Percentiles rank a stretch among this genome's conserved stretches.
Conservation (phyloP, 2,329 filamentous ascomycete genomes). For the Claviceps pusilla region DNA sequence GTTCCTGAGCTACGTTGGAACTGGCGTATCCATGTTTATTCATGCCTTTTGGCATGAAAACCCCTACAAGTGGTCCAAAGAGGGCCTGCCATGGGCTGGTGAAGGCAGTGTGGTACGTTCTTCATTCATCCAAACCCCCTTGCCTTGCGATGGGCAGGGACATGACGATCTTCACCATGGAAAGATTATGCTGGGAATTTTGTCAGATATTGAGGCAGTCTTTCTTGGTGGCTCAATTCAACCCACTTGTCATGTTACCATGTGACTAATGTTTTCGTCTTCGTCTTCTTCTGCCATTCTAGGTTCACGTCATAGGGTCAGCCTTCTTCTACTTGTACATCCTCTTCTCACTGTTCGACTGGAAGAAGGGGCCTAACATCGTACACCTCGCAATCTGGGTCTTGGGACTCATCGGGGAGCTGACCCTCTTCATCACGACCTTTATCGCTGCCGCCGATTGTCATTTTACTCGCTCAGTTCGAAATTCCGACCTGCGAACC, state of each 20-base stretch:
- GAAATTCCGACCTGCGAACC: slow-evolving; percentile 12
- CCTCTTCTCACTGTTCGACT: slow-evolving; percentile 74
- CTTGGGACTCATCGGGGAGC: slow-evolving; percentile 56
- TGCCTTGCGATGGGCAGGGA: neutral
- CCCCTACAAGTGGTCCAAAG: slow-evolving; percentile 22
- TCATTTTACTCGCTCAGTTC: slow-evolving; percentile 40
- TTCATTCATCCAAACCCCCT: neutral
- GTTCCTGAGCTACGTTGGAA: slow-evolving; percentile 60
- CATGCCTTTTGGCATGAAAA: slow-evolving; percentile 47
- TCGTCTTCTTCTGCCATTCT: neutral
- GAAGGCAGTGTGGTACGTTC: slow-evolving; percentile 57
- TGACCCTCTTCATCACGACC: slow-evolving; percentile 54
- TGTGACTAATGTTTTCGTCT: neutral
- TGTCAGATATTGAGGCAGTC: neutral
- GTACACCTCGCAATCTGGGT: slow-evolving; percentile 72
- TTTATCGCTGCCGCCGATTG: slow-evolving; percentile 51
- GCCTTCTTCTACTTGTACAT: slow-evolving; percentile 80
- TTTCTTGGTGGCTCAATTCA: neutral
- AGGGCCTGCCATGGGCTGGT: slow-evolving; percentile 55
- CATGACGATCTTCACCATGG: no score
- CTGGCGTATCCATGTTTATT: slow-evolving; percentile 55
- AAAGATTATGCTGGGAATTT: no score
- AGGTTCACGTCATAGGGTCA: slow-evolving; percentile 76
- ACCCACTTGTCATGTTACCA: neutral
- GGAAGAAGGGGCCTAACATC: slow-evolving; percentile 62